Evolutionary conservation across 2,329 filamentous ascomycete genomes (phyloP).

Genomic region (Monilinia laxa): DNA sequence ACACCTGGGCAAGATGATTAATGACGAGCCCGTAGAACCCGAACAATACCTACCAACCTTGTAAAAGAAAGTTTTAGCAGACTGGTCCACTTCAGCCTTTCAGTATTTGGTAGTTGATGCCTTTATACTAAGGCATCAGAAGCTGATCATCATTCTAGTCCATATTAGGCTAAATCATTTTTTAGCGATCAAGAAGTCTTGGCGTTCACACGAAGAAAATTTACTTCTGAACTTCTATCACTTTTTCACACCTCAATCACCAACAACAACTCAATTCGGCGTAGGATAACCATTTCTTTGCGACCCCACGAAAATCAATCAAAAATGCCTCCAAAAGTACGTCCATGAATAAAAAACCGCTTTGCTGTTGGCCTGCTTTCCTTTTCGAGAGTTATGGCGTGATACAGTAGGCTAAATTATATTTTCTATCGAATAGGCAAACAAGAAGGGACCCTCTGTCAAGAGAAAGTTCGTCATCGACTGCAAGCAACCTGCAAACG

Average conservation of each 20-base stretch:
- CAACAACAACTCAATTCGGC: slow-evolving; percentile 39
- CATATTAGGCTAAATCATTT: background rate
- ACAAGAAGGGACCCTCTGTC: slow-evolving; percentile 37
- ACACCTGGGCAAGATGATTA: background rate
- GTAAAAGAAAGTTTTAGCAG: too few relatives aligned
- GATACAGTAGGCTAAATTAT: slow-evolving; percentile 93
- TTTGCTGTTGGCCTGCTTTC: slow-evolving; percentile 82
- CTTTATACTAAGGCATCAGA: background rate
- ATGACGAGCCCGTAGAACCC: background rate
- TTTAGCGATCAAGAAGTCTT: slow-evolving; percentile 31
- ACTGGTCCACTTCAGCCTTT: background rate
- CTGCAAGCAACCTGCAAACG: slow-evolving; percentile 93
- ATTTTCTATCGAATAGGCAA: slow-evolving; percentile 62
- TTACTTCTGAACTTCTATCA: slow-evolving; percentile 11
- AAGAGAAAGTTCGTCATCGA: slow-evolving; percentile 81
- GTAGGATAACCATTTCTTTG: slow-evolving; percentile 66
- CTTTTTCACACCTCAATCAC: background rate
- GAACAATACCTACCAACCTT: too few relatives aligned
- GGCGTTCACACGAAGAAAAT: slow-evolving; percentile 29
- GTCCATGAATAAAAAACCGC: slow-evolving; percentile 64
- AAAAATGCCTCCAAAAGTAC: slow-evolving; percentile 89
- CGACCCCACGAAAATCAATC: slow-evolving; percentile 49
- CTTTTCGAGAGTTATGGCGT: slow-evolving; percentile 49
- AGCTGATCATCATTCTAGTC: background rate
- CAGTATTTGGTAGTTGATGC: background rate